Evolutionary conservation across 2,329 filamentous ascomycete genomes (phyloP), one percentile per base, ranked within the genome.

Genomic region (Lojkania enalia): DNA sequence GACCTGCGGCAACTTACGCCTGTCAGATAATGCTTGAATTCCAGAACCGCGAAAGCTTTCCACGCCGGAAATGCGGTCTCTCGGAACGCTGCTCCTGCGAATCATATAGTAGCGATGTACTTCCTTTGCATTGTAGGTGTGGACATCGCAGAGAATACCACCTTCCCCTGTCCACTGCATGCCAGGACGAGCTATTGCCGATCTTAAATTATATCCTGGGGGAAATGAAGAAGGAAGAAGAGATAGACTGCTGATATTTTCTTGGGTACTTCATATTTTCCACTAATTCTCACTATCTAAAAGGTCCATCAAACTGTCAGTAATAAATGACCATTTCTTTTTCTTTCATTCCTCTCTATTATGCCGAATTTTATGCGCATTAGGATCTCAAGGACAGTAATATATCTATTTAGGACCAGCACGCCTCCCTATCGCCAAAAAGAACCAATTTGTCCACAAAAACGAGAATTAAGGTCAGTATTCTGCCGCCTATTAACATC

Each of bases 171-270:
- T 33, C 30, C 15, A 33, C 30, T 33, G 15, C 15, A 33, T 33
- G 15, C 30, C 15, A 33, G 15, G 15, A 33, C 30, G 15, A 33
- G 30, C 30, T 33, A 33, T 33, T 33, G 15, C 30, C 15, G 15
- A 33, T 33, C 7, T 33, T 33, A 33, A 33, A 33, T 33, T 33
- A 33, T 33, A 33, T 33, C 15, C 30, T 33, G 15, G 15, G 30
- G 15, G 30, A 33, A 33, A 33, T 33, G 15, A 33, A 33, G 30
- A 33, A 33, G 30, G 15, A 33, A 33, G 30, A 33, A 33, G 15
- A 33, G 30, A 33, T 33, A 33, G 30, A 33, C 30, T 33, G 15
- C 30, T 33, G 15, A 33, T 9, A 33, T 33, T 33, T 33, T 33
- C 30, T 33, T 33, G 16, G 15, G 30, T 33, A 33, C 30, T 33